Conservation (phyloP, 768 basidiomycete genomes). For the Rhizopogon roseolus region DNA sequence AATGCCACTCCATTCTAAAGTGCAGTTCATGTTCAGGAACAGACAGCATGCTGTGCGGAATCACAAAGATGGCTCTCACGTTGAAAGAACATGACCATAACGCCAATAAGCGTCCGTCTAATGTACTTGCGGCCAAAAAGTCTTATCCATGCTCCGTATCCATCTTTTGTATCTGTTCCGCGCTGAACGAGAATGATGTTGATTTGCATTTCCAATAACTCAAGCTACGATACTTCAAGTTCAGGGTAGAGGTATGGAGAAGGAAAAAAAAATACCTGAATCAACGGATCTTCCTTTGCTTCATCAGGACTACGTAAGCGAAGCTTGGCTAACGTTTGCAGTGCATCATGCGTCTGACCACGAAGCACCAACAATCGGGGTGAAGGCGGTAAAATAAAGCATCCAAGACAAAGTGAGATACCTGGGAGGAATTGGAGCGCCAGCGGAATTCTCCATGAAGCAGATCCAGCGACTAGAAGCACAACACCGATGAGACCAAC, state of each 20-base stretch:
- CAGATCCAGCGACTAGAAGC: slow-evolving; percentile 48
- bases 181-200: slow-evolving; percentile 51
- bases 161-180: slow-evolving; percentile 18
- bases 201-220: slow-evolving; percentile 73
- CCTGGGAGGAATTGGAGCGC: slow-evolving; percentile 70
- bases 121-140: slow-evolving; percentile 53
- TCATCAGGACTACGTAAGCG: slow-evolving; percentile 45
- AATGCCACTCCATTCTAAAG: slow-evolving; percentile 80
- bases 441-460: slow-evolving; percentile 77
- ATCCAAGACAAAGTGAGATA: slow-evolving; percentile 57
- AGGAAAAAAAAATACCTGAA: slow-evolving; percentile 33
- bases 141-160: slow-evolving; percentile 46
- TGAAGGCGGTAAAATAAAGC: slow-evolving; percentile 43
- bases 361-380: slow-evolving; percentile 43
- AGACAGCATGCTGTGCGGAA: not conserved
- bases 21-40: not conserved
- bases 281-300: slow-evolving; percentile 41
- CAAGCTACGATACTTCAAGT: slow-evolving; percentile 40
- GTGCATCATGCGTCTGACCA: slow-evolving; percentile 55
- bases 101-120: slow-evolving; percentile 61
- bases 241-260: not conserved
- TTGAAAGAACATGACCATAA: slow-evolving; percentile 80
- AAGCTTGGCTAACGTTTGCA: slow-evolving; percentile 46
- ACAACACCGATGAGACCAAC: not conserved
- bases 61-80: slow-evolving; percentile 39